Base-by-base conservation (phyloP, 2,329 filamentous ascomycete genomes). In the Didymella pinodella region DNA sequence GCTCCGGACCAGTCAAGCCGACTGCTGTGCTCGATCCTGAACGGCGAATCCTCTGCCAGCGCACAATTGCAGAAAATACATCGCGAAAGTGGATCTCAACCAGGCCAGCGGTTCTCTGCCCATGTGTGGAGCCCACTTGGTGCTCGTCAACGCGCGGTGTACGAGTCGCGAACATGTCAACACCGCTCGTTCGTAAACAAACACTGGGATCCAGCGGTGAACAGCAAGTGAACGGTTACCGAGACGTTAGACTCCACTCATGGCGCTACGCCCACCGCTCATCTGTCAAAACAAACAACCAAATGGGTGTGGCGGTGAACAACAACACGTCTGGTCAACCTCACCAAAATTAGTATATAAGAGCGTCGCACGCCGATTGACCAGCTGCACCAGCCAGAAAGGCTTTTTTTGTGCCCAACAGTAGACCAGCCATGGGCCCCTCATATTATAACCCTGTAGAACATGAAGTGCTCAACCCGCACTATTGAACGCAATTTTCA, bases 131-230 rank as follows among this genome's bases (percentile, higher is more conserved):
- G 28, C 47, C 56, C 56, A 59, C 51, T 59, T 59, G 34, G 41
- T 43, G 46, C 46, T 36, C 16, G 45, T 26, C 49, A 49, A 26
- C 36, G 49, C 51, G 38, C 50, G 46, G 46, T 54, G 56, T 54
- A 41, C 34, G 56, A 59, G 34, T 59, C 56, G 43, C 40, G 56
- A 59, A 59, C 51, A 50, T 59, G 56, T 51, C 50, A 59, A 59
- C 56, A 59, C 50, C 56, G 56, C 56, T 54, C 56, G 56, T 59
- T 54, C 41, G 46, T 59, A 54, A 59, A 59, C 56, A 59, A 54
- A 59, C 56, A 59, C 45, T 47, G 40, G 56, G 34, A 51, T 59
- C 56, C 56, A 59, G 56, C 56, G 56, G 56, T 59, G 56, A 59
- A 59, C 50, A 45, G 50, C 56, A 29, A 59, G 31, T 47, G 56